Conservation (phyloP, 257 asterid genomes). For the Petunia secreta region DNA sequence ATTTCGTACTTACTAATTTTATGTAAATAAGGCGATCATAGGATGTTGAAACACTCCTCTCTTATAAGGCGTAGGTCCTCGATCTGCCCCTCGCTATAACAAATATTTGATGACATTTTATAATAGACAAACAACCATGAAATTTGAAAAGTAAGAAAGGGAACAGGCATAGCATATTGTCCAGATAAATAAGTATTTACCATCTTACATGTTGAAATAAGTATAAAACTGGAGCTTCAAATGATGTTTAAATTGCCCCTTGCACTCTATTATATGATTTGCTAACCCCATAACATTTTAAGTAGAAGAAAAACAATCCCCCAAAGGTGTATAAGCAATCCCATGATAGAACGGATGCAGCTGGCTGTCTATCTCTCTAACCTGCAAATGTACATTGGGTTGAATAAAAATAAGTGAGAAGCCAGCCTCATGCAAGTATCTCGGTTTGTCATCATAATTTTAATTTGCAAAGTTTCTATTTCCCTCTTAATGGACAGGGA, state of each 20-base stretch:
- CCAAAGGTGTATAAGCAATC: not conserved
- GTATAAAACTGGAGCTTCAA: not conserved
- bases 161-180: not conserved
- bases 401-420: not conserved
- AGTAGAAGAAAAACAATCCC: too few relatives aligned
- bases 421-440: not conserved
- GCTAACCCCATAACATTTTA: not conserved
- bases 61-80: too few relatives aligned
- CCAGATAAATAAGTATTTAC: not conserved
- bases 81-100: too few relatives aligned
- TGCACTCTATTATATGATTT: not conserved
- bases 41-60: too few relatives aligned
- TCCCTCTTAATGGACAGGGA: not conserved
- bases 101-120: too few relatives aligned
- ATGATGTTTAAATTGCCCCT: too few relatives aligned
- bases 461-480: not conserved
- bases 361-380: not conserved
- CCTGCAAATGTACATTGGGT: not conserved
- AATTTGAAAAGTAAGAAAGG: not conserved
- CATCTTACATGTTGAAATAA: not conserved
- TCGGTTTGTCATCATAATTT: not conserved
- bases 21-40: too few relatives aligned
- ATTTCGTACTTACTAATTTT: too few relatives aligned
- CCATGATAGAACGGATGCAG: not conserved
- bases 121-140: not conserved